Conservation (phyloP, 1,284 basidiomycete genomes). For the Amylostereum chailletii region DNA sequence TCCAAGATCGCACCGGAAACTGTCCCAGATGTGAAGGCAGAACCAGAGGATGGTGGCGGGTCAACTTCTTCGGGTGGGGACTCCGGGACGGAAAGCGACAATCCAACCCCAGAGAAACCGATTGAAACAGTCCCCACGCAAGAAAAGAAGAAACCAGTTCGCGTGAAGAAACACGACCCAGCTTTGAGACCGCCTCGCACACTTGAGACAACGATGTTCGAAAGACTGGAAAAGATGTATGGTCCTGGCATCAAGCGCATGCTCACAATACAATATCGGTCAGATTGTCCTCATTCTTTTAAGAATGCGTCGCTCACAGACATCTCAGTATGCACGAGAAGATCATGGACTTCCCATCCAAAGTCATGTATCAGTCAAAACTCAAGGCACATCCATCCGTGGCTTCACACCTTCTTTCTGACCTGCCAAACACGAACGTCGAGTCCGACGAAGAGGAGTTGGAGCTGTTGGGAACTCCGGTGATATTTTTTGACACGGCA, state of each 20-base stretch:
- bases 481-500: conserved; percentile 92
- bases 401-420: conserved; percentile 59
- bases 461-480: conserved; percentile 66
- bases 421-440: conserved; percentile 49
- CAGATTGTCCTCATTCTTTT: conserved; percentile 13
- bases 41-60: not conserved
- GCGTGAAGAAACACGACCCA: not conserved
- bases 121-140: not conserved
- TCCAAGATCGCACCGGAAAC: no score
- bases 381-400: conserved; percentile 72
- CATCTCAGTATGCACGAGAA: conserved; percentile 71
- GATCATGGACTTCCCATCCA: conserved; percentile 85
- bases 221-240: conserved; percentile 83
- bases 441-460: conserved; percentile 52
- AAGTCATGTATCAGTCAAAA: conserved; percentile 69
- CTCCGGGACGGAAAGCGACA: conserved; percentile 2
- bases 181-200: conserved; percentile 60
- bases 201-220: conserved; percentile 87
- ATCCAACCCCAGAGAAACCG: not conserved
- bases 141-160: conserved; percentile 6
- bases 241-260: conserved; percentile 80
- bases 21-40: not conserved
- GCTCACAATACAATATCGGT: conserved; percentile 84
- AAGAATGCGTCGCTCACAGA: not conserved
- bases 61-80: not conserved